These are phyloP conservation scores for Friedmanniomyces simplex DNA, from an alignment of 495 filamentous ascomycete species.

Conservation along the genomic window DNA sequence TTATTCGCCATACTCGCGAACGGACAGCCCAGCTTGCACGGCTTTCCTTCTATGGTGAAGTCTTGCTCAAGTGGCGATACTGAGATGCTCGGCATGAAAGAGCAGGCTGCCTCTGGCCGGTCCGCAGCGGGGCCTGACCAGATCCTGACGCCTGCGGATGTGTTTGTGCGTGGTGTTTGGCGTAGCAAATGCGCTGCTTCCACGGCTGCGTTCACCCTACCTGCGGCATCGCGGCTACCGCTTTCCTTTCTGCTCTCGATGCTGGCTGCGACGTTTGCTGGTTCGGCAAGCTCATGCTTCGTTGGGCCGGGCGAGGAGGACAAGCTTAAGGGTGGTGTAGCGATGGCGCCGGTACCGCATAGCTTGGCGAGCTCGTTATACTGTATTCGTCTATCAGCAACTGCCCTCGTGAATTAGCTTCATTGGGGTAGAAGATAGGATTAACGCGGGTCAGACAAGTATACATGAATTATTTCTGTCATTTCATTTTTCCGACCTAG, in stretches of 20 bases:
- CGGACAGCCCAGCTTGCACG: constrained; percentile 51
- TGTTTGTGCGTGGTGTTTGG: neutral
- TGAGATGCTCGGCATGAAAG: constrained; percentile 37
- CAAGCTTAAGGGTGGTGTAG: constrained; percentile 17
- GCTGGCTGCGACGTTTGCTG: neutral
- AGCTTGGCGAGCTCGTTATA: constrained; percentile 30
- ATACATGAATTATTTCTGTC: constrained; percentile 34
- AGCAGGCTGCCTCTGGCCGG: constrained; percentile 26
- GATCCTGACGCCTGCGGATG: constrained; percentile 26
- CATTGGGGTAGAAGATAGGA: too few relatives aligned
- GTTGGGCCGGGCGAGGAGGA: constrained; percentile 13
- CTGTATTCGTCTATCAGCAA: constrained; percentile 22
- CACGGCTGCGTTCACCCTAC: neutral
- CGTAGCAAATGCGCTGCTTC: neutral
- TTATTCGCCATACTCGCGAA: constrained; percentile 35
- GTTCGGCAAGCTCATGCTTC: constrained; percentile 16
- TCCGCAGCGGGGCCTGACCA: constrained; percentile 36
- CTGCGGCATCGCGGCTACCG: neutral
- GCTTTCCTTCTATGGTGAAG: constrained; percentile 53
- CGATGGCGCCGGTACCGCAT: constrained; percentile 1
- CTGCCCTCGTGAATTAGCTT: too few relatives aligned
- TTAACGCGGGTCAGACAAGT: neutral
- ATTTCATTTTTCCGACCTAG: constrained; percentile 53
- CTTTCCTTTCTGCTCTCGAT: neutral
- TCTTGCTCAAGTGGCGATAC: constrained; percentile 50